Evolutionary conservation across 179 eudicot species (phyloP).

Genomic region (Camellia oleifera): DNA sequence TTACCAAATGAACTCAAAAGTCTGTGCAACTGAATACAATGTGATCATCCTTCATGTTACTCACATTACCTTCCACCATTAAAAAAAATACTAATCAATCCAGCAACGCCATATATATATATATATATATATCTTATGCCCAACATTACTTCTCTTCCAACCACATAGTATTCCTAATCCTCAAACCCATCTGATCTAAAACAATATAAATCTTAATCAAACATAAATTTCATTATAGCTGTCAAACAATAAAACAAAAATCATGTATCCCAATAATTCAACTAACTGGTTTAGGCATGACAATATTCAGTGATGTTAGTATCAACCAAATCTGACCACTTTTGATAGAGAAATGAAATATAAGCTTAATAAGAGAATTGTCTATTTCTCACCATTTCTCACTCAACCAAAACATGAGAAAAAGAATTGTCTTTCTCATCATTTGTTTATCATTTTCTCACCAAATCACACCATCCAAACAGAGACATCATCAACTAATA

Average conservation of each 20-base stretch:
- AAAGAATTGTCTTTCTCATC: no score
- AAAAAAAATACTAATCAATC: neutral
- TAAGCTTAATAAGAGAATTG: no score
- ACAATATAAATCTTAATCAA: neutral
- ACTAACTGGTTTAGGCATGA: no score
- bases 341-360: no score
- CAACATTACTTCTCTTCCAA: neutral
- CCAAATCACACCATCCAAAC: no score
- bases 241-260: neutral
- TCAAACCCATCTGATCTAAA: neutral
- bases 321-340: neutral
- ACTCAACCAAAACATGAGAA: no score
- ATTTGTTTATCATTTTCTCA: no score
- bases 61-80: neutral
- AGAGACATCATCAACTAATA: neutral
- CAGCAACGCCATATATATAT: no score
- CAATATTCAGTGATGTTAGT: neutral
- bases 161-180: neutral
- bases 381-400: no score
- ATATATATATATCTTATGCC: no score
- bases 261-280: neutral
- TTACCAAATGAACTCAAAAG: neutral
- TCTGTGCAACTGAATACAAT: neutral
- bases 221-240: neutral
- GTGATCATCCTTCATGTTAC: neutral